phyloP scores from a whole-genome alignment of 805 yeast genomes.

The Zygoascus flipseniorum region DNA sequence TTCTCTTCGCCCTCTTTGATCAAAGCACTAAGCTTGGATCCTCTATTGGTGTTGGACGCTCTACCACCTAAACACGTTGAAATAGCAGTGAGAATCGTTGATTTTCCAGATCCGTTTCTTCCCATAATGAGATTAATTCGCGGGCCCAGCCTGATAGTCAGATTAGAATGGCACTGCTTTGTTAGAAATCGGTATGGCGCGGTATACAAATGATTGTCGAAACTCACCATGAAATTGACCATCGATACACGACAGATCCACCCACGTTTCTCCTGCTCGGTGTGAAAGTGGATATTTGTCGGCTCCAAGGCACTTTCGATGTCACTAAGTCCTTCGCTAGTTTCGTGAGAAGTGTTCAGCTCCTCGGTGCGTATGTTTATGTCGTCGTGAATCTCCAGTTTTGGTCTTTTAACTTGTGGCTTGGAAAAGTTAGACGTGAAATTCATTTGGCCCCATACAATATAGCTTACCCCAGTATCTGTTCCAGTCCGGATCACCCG shows the following conservation, averaged over 20 bases:
- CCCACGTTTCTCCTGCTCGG: not conserved
- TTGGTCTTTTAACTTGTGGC: not conserved
- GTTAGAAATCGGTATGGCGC: not conserved
- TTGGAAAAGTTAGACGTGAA: not conserved
- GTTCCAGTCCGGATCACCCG: too few species aligned
- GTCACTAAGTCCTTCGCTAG: not conserved
- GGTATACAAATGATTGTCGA: not conserved
- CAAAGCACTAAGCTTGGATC: slow-evolving; percentile 56
- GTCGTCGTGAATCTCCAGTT: not conserved
- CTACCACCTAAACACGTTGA: slow-evolving; percentile 83
- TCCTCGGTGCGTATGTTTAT: not conserved
- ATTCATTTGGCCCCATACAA: too few species aligned
- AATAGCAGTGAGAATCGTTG: slow-evolving; percentile 81
- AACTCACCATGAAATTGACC: slow-evolving; percentile 2
- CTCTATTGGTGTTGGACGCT: slow-evolving; percentile 82
- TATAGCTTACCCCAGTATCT: too few species aligned
- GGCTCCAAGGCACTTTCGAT: not conserved
- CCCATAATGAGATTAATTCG: slow-evolving; percentile 83
- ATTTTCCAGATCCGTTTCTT: slow-evolving; percentile 84
- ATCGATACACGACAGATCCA: not conserved
- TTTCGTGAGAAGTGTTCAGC: not conserved
- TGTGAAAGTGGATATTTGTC: not conserved
- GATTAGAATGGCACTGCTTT: slow-evolving; percentile 51
- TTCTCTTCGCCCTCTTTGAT: slow-evolving; percentile 68
- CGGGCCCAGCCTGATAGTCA: slow-evolving; percentile 67